Conservation (phyloP, 345 rosid genomes). For the Salix viminalis region DNA sequence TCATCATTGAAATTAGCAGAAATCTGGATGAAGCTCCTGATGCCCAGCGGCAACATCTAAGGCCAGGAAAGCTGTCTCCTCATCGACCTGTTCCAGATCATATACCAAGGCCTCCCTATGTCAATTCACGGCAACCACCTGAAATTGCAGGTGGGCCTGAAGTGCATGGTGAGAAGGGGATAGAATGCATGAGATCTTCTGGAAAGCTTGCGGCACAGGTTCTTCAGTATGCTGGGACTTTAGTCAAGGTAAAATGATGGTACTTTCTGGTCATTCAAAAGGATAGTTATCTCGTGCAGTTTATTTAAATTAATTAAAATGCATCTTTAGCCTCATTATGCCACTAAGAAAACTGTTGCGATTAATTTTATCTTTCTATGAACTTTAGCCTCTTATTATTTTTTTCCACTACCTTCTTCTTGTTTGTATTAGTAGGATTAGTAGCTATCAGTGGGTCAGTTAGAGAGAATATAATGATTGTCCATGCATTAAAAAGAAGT, state of each 20-base stretch:
- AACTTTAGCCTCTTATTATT: background rate
- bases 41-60: conserved; percentile 46
- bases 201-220: conserved; percentile 89
- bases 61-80: conserved; percentile 74
- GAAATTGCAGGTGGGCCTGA: conserved; percentile 73
- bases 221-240: conserved; percentile 72
- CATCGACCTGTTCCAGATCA: conserved; percentile 64
- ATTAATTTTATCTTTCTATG: background rate
- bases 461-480: background rate
- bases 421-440: background rate
- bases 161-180: conserved; percentile 72
- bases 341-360: background rate
- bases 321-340: background rate
- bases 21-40: conserved; percentile 43
- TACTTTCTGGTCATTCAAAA: background rate
- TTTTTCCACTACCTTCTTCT: background rate
- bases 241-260: conserved; percentile 58
- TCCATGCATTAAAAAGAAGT: background rate
- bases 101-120: conserved; percentile 67
- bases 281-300: background rate
- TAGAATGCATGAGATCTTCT: conserved; percentile 79
- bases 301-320: too few species aligned
- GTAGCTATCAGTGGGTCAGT: background rate
- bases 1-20: conserved; percentile 33
- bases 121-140: conserved; percentile 44